These are phyloP conservation scores for Trichothecium sympodiale DNA, from an alignment of 2,329 filamentous ascomycete genomes.

Conservation along the genomic window DNA sequence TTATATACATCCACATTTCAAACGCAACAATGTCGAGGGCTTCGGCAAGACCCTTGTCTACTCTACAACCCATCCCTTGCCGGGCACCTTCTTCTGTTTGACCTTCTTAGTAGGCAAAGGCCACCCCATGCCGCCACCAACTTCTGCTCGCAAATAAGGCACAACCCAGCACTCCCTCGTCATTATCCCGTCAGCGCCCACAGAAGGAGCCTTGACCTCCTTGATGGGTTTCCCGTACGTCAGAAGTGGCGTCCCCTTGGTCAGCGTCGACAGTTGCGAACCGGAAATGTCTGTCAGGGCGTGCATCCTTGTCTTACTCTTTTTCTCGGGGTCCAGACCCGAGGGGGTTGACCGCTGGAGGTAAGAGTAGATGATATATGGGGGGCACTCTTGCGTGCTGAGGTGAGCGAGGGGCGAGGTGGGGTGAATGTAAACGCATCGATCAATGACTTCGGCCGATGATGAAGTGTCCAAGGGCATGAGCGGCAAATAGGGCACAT, in stretches of 20 bases:
- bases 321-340: constrained; percentile 40
- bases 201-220: constrained; percentile 46
- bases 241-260: constrained; percentile 75
- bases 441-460: constrained; percentile 37
- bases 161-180: constrained; percentile 73
- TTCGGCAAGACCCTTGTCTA: too few species aligned
- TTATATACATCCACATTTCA: too few species aligned
- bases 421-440: constrained; percentile 79
- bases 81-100: constrained; percentile 61
- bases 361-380: constrained; percentile 79
- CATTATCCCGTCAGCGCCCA: constrained; percentile 22
- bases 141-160: constrained; percentile 56
- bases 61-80: constrained; percentile 64
- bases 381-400: constrained; percentile 62
- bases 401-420: constrained; percentile 67
- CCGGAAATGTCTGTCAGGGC: constrained; percentile 71
- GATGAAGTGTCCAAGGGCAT: constrained; percentile 47
- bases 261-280: constrained; percentile 64
- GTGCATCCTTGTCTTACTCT: constrained; percentile 74
- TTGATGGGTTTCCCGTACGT: constrained; percentile 86
- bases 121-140: constrained; percentile 62
- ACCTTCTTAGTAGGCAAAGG: constrained; percentile 78
- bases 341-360: constrained; percentile 57
- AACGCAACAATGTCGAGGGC: too few species aligned
- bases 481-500: constrained; percentile 84